Evolutionary conservation across 2,329 filamentous ascomycete genomes (phyloP), one percentile per base, ranked within the genome.

Genomic region (Monosporascus cannonballus): DNA sequence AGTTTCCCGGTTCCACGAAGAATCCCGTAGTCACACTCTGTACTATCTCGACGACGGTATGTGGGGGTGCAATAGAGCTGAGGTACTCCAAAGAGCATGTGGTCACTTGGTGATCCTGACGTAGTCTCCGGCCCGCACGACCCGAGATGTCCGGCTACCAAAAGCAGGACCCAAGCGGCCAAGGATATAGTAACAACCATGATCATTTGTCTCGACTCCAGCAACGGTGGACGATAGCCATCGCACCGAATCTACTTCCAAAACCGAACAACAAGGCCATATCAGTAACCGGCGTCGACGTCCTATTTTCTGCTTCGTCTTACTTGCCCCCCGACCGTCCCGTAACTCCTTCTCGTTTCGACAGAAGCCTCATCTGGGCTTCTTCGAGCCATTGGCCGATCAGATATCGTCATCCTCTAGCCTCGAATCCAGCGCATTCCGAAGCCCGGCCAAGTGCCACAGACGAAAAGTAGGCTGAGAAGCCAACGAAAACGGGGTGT

Each of bases 1-100:
- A 44, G 41, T 67, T 59, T 4, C 62, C 62, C 8, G 30, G 55
- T 47, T 65, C 61, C 4, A 49, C 22, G 45, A 60, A 65, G 20
- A 55, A 54, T 1, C 63, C 63, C 4, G 51, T 50, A 3, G 61
- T 62, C 4, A 64, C 55, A 54, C 59, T n/a, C 24, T 64, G 52
- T 14, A 57, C 62, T 30, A 44, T 54, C 47, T 65, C 61, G 4
- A 63, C 53, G 1, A 47, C 39, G 8, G 55, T 38, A 1, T 59
- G 59, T 6, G 20, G 46, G 17, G 62, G 61, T 11, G 51, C 25
- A n/a, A 64, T 61, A 6, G 49, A 34, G 3, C 48, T 52, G 20
- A 65, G 64, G 48, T 59, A 63, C 24, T 54, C 51, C 25, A 52
- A 22, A 14, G 59, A 57, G 51, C 63, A 65, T 22, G 37, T 42